Evolutionary conservation across 2,329 filamentous ascomycete genomes (phyloP).

Genomic region (Colletotrichum sp.): DNA sequence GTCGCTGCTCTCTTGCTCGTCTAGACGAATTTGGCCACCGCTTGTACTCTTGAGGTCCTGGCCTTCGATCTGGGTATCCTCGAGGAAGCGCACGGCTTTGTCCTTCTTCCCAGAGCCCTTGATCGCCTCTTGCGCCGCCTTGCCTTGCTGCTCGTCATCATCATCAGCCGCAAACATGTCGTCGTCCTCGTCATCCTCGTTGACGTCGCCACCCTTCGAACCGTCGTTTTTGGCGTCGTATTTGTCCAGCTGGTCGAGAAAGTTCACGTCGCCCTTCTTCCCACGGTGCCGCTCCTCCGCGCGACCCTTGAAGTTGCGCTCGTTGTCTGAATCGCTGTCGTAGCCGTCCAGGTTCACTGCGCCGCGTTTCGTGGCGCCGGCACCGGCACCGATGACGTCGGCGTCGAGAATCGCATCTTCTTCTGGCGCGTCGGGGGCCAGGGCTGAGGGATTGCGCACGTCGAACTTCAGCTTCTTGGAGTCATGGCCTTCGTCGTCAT

Average conservation of each 20-base stretch:
- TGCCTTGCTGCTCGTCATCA: constrained; percentile 48
- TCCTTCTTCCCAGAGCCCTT: constrained; percentile 53
- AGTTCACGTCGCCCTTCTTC: constrained; percentile 50
- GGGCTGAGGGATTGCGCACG: constrained; percentile 88
- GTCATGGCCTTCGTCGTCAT: constrained; percentile 50
- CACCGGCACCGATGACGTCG: constrained; percentile 86
- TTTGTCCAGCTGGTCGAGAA: constrained; percentile 59
- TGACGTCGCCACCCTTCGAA: constrained; percentile 33
- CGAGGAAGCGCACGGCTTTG: constrained; percentile 66
- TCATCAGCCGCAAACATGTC: constrained; percentile 81
- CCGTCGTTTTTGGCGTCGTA: constrained; percentile 52
- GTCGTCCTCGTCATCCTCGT: constrained; percentile 52
- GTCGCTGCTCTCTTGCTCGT: constrained; percentile 61
- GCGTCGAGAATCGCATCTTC: constrained; percentile 82
- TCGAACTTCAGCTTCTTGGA: constrained; percentile 91
- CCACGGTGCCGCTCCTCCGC: constrained; percentile 62
- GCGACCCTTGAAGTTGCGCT: constrained; percentile 77
- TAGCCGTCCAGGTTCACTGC: constrained; percentile 97
- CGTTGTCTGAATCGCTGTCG: constrained; percentile 91
- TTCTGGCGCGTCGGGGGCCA: constrained; percentile 81
- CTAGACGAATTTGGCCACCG: constrained; percentile 72
- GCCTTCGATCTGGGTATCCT: constrained; percentile 73
- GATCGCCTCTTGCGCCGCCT: constrained; percentile 23
- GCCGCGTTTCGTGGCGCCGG: constrained; percentile 81
- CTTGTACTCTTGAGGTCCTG: constrained; percentile 77